These are phyloP conservation scores for Solanum ahanhuiri DNA, from an alignment of 257 asterid species.

Conservation along the genomic window DNA sequence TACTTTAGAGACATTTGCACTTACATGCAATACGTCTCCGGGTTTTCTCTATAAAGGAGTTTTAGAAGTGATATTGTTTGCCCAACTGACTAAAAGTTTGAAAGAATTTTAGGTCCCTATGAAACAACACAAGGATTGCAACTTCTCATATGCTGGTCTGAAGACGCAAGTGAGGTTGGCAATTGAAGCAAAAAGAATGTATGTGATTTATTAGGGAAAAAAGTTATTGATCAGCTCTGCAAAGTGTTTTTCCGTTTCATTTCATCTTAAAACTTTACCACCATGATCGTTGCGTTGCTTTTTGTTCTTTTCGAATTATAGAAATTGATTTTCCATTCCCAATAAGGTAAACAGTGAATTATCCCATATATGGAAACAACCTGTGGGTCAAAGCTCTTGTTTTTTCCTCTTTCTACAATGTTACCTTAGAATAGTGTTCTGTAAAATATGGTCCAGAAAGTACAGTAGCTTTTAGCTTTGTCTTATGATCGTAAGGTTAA, in stretches of 20 bases:
- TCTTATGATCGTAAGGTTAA: neutral
- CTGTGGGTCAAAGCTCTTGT: neutral
- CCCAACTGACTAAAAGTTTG: constrained; percentile 3
- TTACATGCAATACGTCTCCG: neutral
- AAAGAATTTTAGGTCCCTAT: constrained; percentile 65
- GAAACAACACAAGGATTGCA: constrained; percentile 96
- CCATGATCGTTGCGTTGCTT: rapidly evolving
- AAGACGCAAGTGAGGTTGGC: constrained; percentile 98
- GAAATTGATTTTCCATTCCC: neutral
- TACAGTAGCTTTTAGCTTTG: neutral
- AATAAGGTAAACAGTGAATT: neutral
- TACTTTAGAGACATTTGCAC: constrained; percentile 7
- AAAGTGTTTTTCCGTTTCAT: neutral
- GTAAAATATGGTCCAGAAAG: neutral
- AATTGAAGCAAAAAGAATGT: constrained; percentile 82
- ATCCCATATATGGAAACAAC: neutral
- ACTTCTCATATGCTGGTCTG: constrained; percentile 95
- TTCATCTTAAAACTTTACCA: neutral
- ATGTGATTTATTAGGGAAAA: constrained; percentile 6
- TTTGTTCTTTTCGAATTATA: neutral
- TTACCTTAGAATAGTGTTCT: neutral
- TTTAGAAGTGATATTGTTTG: neutral
- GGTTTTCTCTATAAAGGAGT: neutral
- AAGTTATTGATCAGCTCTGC: neutral
- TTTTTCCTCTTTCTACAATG: neutral